Percentiles rank a stretch among this genome's conserved stretches.
These are phyloP conservation scores for Papiliotrema terrestris DNA, from an alignment of 1,284 basidiomycete genomes.

Conservation along the genomic window DNA sequence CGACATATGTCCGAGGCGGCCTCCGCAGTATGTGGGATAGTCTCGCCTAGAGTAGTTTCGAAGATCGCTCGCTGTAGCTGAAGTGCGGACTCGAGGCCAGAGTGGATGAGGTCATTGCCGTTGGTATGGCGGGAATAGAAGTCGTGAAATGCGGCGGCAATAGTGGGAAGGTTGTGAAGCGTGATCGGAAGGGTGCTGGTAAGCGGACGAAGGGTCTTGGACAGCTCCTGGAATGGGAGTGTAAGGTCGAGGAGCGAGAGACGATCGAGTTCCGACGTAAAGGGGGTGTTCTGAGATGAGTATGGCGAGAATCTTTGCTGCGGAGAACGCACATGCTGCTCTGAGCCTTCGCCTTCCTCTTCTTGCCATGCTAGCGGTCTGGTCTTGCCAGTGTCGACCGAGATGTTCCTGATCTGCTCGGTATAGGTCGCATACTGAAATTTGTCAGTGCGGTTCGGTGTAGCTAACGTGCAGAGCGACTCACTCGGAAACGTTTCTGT, in stretches of 20 bases:
- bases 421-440: constrained; percentile 44
- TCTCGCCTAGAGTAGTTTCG: constrained; percentile 51
- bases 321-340: no score
- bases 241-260: constrained; percentile 64
- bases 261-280: constrained; percentile 45
- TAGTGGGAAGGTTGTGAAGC: constrained; percentile 70
- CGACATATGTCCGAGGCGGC: constrained; percentile 30
- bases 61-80: constrained; percentile 42
- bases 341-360: constrained; percentile 11
- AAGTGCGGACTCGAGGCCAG: constrained; percentile 43
- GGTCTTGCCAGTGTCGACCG: constrained; percentile 42
- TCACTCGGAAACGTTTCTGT: constrained; percentile 41
- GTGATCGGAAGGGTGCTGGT: constrained; percentile 75
- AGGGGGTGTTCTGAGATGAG: constrained; percentile 37
- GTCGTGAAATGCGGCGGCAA: constrained; percentile 47
- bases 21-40: constrained; percentile 24
- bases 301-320: no score
- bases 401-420: constrained; percentile 42
- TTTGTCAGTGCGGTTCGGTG: not conserved
- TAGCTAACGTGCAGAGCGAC: constrained; percentile 2
- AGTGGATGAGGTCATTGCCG: constrained; percentile 34
- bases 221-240: constrained; percentile 68
- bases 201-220: constrained; percentile 59
- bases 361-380: constrained; percentile 45
- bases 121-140: constrained; percentile 54